Evolutionary conservation across 2,329 filamentous ascomycete genomes (phyloP).

Genomic region (Laburnicola sp.): DNA sequence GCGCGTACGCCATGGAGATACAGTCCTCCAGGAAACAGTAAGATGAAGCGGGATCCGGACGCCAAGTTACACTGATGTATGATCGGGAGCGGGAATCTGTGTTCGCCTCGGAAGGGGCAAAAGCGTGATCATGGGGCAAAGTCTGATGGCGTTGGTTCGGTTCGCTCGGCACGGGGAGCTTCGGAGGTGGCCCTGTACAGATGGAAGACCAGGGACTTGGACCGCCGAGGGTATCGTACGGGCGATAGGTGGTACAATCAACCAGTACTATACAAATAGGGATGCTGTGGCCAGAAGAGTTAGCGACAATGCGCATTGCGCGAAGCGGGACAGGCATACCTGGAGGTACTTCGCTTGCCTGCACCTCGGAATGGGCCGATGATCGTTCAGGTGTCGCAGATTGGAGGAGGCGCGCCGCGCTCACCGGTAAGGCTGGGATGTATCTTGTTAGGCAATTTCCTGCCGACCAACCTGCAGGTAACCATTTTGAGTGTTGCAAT

Average conservation of each 20-base stretch:
- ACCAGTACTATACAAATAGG: no score
- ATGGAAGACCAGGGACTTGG: background rate
- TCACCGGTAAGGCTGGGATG: no score
- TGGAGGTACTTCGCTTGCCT: no score
- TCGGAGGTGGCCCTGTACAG: background rate
- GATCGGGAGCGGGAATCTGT: background rate
- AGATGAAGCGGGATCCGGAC: background rate
- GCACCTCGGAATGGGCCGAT: no score
- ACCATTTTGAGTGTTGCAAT: background rate
- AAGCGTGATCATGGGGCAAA: background rate
- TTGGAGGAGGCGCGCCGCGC: no score
- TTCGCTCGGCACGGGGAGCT: background rate
- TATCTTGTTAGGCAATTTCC: no score
- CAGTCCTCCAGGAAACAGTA: background rate
- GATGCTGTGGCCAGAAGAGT: no score
- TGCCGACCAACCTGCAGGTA: background rate
- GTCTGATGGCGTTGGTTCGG: background rate
- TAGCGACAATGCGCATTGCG: no score
- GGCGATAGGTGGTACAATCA: background rate
- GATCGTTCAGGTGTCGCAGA: no score
- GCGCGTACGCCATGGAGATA: background rate
- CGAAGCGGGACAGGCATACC: no score
- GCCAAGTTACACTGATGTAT: background rate
- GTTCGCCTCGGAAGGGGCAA: background rate
- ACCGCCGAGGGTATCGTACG: background rate